Percentiles rank a stretch among this genome's conserved stretches.
phyloP scores from a whole-genome alignment of 106 monocot genomes.

The Dendrobium huoshanense region DNA sequence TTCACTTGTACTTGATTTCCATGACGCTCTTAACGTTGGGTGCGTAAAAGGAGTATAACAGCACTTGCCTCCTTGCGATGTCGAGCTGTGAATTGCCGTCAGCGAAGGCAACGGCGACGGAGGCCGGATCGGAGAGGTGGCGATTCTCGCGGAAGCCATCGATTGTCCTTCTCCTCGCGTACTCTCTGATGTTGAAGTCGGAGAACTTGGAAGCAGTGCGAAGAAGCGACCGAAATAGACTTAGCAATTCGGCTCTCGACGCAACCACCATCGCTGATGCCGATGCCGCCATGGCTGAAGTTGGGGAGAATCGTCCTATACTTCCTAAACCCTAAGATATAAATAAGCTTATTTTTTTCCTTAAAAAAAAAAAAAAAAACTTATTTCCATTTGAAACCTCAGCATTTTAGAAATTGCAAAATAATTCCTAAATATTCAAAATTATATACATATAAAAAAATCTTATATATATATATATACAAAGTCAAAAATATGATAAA shows the following conservation, averaged over 20 bases:
- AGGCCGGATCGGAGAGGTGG: conserved; percentile 40
- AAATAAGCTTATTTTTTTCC: too few relatives aligned
- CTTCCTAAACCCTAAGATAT: not conserved
- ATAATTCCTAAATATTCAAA: too few relatives aligned
- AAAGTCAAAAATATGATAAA: too few relatives aligned
- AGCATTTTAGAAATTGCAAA: too few relatives aligned
- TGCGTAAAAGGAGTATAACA: conserved; percentile 77
- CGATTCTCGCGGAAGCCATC: conserved; percentile 65
- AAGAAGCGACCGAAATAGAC: conserved; percentile 66
- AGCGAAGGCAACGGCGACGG: conserved; percentile 35
- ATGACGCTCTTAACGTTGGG: conserved; percentile 82
- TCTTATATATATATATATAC: too few relatives aligned
- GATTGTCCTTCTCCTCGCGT: conserved; percentile 40
- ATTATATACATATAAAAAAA: too few relatives aligned
- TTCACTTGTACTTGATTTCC: conserved; percentile 38
- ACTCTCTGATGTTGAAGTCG: conserved; percentile 92
- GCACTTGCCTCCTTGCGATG: conserved; percentile 57
- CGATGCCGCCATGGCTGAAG: not conserved
- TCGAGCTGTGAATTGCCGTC: conserved; percentile 70
- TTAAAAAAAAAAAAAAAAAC: too few relatives aligned
- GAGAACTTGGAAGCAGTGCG: conserved; percentile 59
- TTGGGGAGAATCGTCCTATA: not conserved
- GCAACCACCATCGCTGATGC: not conserved
- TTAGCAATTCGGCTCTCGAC: conserved; percentile 40
- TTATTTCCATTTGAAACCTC: too few relatives aligned